Evolutionary conservation across 2,329 filamentous ascomycete species (phyloP).

Genomic region (Gliomastix tumulicola): DNA sequence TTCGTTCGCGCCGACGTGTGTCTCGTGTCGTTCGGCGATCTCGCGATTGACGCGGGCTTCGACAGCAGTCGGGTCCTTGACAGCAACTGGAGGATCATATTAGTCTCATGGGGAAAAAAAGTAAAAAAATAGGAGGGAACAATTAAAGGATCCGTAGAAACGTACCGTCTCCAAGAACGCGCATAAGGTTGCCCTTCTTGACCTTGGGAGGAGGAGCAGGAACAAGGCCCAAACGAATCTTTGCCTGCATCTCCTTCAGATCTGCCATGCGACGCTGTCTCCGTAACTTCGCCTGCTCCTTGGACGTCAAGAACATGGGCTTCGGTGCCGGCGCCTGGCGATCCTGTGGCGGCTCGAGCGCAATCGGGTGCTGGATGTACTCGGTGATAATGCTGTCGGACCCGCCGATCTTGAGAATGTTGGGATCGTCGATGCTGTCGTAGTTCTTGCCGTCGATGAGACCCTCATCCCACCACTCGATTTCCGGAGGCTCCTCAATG

Average conservation of each 20-base stretch:
- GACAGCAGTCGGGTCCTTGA: slow-evolving; percentile 95
- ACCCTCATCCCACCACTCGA: slow-evolving; percentile 98
- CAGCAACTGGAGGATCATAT: slow-evolving; percentile 34
- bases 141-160: slow-evolving; percentile 19
- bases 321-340: slow-evolving; percentile 73
- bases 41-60: slow-evolving; percentile 90
- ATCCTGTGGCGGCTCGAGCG: slow-evolving; percentile 86
- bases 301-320: slow-evolving; percentile 84
- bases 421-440: slow-evolving; percentile 56
- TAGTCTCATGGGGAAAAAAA: background rate
- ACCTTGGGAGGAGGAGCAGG: slow-evolving; percentile 92
- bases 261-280: slow-evolving; percentile 87
- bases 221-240: slow-evolving; percentile 84
- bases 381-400: slow-evolving; percentile 83
- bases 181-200: slow-evolving; percentile 96
- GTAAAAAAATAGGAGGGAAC: background rate
- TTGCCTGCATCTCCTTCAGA: slow-evolving; percentile 92
- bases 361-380: slow-evolving; percentile 88
- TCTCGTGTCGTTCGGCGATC: slow-evolving; percentile 76
- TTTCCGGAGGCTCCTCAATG: slow-evolving; percentile 73
- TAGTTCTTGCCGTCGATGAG: slow-evolving; percentile 72
- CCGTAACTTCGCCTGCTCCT: slow-evolving; percentile 86
- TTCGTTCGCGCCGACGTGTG: slow-evolving; percentile 74
- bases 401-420: slow-evolving; percentile 64
- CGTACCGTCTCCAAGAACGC: slow-evolving; percentile 75